Base-by-base conservation (phyloP, 2,329 filamentous ascomycete species). In the Microascus cirrosus region DNA sequence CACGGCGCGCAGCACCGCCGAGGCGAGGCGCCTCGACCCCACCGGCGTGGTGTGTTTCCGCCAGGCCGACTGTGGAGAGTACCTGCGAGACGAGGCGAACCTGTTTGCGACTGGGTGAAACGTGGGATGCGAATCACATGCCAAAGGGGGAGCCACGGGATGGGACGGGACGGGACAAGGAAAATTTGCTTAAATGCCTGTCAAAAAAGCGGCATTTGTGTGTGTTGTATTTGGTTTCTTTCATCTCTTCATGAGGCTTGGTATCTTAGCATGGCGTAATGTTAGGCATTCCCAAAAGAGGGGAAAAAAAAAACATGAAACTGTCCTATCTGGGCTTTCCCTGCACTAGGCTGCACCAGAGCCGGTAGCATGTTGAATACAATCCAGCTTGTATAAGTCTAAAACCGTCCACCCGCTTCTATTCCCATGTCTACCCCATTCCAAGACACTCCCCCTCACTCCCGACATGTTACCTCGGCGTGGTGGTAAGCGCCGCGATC, bases 11-110 rank as follows among this genome's bases (percentile, higher is more conserved):
- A 90, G 87, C 62, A 95, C 90, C 5, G 84, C 87, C 20, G 92
- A 96, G 71, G 85, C 89, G 28, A 80, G 90, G 67, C 81, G 90
- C 63, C 71, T 96, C 65, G 94, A 96, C 62, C 94, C 94, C 0
- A 99, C 94, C 0, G 90, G 87, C 12, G 87, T 96, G 61, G 87
- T 90, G 11, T 87, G 87, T 58, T 97, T 96, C 73, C 81, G 93
- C 63, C 94, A 99, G 74, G 89, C 90, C 1, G 94, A 99, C 75
- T 87, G 89, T 64, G 94, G 94, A 65, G 93, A 97, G 75, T 99
- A 96, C 69, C 77, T 99, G 67, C 84, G 94, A 68, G 93, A 97
- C 66, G 84, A 87, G 70, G 83, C 85, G 68, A 83, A 81, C 58
- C 68, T 86, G 58, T 86, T 86, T 67, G 77, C 81, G 28, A 74